Conservation (phyloP, 2,329 filamentous ascomycete genomes). For the Aspergillus uvarum region DNA sequence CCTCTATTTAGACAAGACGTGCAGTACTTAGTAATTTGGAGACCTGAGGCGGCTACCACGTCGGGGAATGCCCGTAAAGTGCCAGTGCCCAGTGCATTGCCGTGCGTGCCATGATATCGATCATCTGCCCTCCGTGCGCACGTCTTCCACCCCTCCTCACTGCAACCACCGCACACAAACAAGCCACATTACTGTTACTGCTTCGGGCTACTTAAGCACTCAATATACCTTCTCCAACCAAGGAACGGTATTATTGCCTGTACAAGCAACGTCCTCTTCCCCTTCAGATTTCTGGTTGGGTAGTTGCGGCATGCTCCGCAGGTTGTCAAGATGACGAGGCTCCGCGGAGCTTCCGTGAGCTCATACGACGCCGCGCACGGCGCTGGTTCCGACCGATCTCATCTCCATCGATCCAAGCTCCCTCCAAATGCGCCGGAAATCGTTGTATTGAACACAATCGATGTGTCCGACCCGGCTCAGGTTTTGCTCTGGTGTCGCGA, state of each 20-base stretch:
- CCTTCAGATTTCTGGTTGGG: neutral
- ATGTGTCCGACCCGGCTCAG: slow-evolving; percentile 37
- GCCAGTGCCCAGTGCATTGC: no score
- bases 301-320: slow-evolving; percentile 29
- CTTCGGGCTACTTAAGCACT: neutral
- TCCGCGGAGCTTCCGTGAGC: slow-evolving; percentile 42
- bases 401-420: slow-evolving; percentile 39
- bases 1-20: no score
- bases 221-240: neutral
- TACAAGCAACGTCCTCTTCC: neutral
- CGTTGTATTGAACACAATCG: slow-evolving; percentile 41
- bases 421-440: slow-evolving; percentile 42
- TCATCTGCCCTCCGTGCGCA: neutral
- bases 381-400: slow-evolving; percentile 27
- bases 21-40: no score
- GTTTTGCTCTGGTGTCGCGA: slow-evolving; percentile 42
- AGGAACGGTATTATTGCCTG: neutral
- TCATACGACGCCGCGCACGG: slow-evolving; percentile 30
- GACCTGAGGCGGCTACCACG: no score
- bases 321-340: slow-evolving; percentile 40
- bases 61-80: no score
- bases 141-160: neutral
- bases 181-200: neutral
- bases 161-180: neutral
- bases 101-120: no score